These are phyloP conservation scores for Yamadazyma oceani DNA, from an alignment of 1,139 yeast species.

Conservation along the genomic window DNA sequence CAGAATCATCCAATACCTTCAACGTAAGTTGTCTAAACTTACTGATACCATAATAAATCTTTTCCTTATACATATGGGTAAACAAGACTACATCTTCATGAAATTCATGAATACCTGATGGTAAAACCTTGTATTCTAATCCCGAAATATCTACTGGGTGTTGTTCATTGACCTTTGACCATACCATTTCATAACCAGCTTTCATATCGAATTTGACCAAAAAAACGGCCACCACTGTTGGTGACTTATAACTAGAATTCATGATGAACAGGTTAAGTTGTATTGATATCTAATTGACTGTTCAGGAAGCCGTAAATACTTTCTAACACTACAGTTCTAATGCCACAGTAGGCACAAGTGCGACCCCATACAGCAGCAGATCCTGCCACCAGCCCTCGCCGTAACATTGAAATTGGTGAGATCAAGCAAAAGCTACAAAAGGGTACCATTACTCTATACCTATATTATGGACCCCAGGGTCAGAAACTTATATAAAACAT, in stretches of 20 bases:
- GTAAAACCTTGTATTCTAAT: slow-evolving; percentile 72
- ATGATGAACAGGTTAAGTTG: not conserved
- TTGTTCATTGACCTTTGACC: slow-evolving; percentile 40
- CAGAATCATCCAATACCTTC: slow-evolving; percentile 18
- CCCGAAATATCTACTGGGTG: slow-evolving; percentile 28
- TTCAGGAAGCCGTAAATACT: too few species aligned
- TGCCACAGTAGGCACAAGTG: too few species aligned
- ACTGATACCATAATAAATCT: slow-evolving; percentile 39
- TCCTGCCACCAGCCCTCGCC: too few species aligned
- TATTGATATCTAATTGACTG: too few species aligned
- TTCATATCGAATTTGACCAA: slow-evolving; percentile 63
- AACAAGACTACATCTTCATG: slow-evolving; percentile 45
- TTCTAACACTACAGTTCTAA: too few species aligned
- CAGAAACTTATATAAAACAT: slow-evolving; percentile 28
- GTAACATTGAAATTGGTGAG: too few species aligned
- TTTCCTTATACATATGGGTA: slow-evolving; percentile 28
- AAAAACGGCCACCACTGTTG: slow-evolving; percentile 51
- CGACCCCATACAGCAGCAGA: too few species aligned
- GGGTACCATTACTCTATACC: too few species aligned
- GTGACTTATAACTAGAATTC: slow-evolving; percentile 16
- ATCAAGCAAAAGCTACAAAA: too few species aligned
- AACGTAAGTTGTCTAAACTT: slow-evolving; percentile 29
- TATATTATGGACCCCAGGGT: slow-evolving; percentile 34
- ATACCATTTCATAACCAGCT: slow-evolving; percentile 60
- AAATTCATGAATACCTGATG: slow-evolving; percentile 79